Evolutionary conservation across 192 early-diverging fungal species (phyloP), one percentile per base, ranked within the genome.

Genomic region (Coemansia sp.): DNA sequence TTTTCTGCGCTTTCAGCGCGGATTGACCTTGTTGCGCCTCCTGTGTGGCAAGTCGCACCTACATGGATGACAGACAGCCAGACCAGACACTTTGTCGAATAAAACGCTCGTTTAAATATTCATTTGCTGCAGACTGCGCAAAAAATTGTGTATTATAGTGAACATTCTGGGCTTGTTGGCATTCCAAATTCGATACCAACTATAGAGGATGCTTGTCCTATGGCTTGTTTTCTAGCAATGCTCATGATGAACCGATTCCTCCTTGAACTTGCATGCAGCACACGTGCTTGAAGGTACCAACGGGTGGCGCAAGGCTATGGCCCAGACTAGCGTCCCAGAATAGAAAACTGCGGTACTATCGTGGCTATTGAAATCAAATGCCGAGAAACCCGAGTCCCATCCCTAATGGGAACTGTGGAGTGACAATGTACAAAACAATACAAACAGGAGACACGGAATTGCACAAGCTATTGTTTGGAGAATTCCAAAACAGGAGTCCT

Each of bases 351-450:
- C 40, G 40, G 40, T 44, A 44, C 40, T 12, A n/a, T 4, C 40
- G 15, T 44, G 40, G 40, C 40, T n/a, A n/a, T n/a, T 44, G 40
- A 44, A 44, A 9, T 14, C 40, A 44, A 44, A 44, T 15, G 11
- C 40, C 40, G 40, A 52, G 50, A 22, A 52, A 52, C 50, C 52
- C 52, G 52, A 31, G 52, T 55, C 28, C 36, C 37, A 48, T 65
- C 20, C 60, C 69, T 61, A 65, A 65, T 71, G 59, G 53, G 69
- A 59, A 60, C 22, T 65, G 63, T 61, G 69, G 69, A 65, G 69
- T 40, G 19, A 21, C 14, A 59, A 67, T 26, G 28, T 15, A 5
- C 23, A 54, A 25, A 12, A 25, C 26, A 54, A 54, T 9, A 5
- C 23, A 19, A 20, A 20, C 19, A 19, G 47, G 19, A 19, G 19